Evolutionary conservation across 169 alveolate genomes (phyloP).

Genomic region (Plasmodium cynomolgi): DNA sequence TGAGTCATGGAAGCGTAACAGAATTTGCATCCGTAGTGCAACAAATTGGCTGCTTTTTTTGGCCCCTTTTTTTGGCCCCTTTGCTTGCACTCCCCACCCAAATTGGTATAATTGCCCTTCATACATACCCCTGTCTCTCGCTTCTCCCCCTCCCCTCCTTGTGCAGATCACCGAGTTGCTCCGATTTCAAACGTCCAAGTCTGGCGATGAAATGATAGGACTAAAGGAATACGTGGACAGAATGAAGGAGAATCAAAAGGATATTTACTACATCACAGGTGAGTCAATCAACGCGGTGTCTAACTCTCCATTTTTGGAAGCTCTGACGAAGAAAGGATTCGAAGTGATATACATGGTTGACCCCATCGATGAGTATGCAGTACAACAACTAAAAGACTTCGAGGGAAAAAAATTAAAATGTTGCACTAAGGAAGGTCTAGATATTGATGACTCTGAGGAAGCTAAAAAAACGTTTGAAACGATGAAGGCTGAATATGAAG

Average conservation of each 20-base stretch:
- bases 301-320: conserved; percentile 98
- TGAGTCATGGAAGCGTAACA: conserved; percentile 72
- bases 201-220: conserved; percentile 98
- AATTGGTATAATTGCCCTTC: not conserved
- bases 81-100: not conserved
- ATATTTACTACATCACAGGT: conserved; percentile 99
- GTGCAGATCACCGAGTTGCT: conserved; percentile 94
- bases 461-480: conserved; percentile 98
- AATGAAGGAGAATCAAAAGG: conserved; percentile 99
- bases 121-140: not conserved
- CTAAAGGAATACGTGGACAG: conserved; percentile 98
- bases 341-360: conserved; percentile 99
- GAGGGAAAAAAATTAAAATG: conserved; percentile 98
- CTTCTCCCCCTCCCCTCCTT: not conserved
- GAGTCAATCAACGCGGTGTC: conserved; percentile 97
- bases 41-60: not conserved
- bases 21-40: not conserved
- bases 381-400: conserved; percentile 97
- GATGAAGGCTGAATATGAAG: conserved; percentile 97
- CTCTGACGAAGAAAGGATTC: conserved; percentile 95
- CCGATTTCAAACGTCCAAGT: conserved; percentile 97
- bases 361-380: conserved; percentile 99
- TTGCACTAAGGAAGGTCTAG: conserved; percentile 98
- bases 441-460: conserved; percentile 95
- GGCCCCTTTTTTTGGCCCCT: not conserved